Evolutionary conservation across 192 early-diverging fungal species (phyloP).

Genomic region (Backusella macrospora): DNA sequence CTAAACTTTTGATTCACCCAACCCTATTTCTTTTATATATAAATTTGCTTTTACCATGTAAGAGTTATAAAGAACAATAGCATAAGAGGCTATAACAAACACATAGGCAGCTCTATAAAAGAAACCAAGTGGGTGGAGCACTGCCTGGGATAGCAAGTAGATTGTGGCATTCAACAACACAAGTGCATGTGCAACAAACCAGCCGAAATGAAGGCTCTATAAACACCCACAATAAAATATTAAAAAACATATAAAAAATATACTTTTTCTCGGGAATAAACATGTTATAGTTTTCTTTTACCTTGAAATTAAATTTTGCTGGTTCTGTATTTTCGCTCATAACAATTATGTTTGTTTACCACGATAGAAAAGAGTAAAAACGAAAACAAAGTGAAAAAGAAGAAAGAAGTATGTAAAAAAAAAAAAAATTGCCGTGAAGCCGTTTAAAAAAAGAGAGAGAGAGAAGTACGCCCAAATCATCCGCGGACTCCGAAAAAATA

Average conservation of each 20-base stretch:
- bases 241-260: no score
- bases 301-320: slow-evolving; percentile 4
- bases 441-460: not conserved
- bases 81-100: slow-evolving; percentile 23
- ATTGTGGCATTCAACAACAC: not conserved
- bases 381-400: not conserved
- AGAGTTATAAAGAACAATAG: slow-evolving; percentile 34
- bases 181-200: slow-evolving; percentile 33
- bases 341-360: not conserved
- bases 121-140: slow-evolving; percentile 26
- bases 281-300: not conserved
- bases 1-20: not conserved
- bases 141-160: slow-evolving; percentile 27
- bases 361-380: not conserved
- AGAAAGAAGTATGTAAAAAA: not conserved
- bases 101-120: slow-evolving; percentile 30
- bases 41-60: slow-evolving; percentile 38
- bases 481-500: not conserved
- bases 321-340: not conserved
- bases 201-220: slow-evolving; percentile 33
- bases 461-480: not conserved
- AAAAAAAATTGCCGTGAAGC: not conserved
- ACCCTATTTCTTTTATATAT: not conserved
- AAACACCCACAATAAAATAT: no score
- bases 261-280: no score